A percentile compares a stretch with the other conserved stretches of the same genome.
These are phyloP conservation scores for Cutaneotrichosporon arboriforme DNA, from an alignment of 1,284 basidiomycete genomes.

Conservation along the genomic window DNA sequence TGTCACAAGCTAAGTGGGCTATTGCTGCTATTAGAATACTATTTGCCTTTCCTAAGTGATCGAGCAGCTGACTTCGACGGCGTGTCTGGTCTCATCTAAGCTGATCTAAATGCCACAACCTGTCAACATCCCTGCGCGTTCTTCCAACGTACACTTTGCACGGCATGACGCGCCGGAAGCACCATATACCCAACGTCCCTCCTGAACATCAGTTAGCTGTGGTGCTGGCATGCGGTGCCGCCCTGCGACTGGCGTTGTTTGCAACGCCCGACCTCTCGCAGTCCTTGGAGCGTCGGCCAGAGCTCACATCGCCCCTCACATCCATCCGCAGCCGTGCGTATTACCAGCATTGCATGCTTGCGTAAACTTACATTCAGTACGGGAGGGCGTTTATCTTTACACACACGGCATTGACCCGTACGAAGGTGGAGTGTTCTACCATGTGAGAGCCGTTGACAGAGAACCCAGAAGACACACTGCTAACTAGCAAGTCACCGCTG, in stretches of 20 bases:
- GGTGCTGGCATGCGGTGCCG: slow-evolving; percentile 7
- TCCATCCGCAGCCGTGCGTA: slow-evolving; percentile 54
- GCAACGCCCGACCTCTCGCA: slow-evolving; percentile 24
- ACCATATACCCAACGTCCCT: too few relatives aligned
- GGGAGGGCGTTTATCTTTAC: slow-evolving; percentile 77
- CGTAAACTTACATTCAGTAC: slow-evolving; percentile 54
- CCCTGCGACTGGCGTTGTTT: slow-evolving; percentile 31
- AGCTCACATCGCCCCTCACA: slow-evolving; percentile 75
- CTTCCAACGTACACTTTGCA: too few relatives aligned
- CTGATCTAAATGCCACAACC: too few relatives aligned
- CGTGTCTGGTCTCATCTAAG: too few relatives aligned
- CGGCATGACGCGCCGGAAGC: too few relatives aligned
- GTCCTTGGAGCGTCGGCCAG: slow-evolving; percentile 53
- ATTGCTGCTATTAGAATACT: too few relatives aligned
- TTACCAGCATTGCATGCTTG: too few relatives aligned
- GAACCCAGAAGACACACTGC: not conserved
- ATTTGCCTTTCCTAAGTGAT: too few relatives aligned
- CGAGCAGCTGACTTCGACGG: too few relatives aligned
- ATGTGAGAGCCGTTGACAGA: slow-evolving; percentile 57
- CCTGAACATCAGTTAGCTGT: not conserved
- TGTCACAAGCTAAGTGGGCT: too few relatives aligned
- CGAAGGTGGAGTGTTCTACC: slow-evolving; percentile 72
- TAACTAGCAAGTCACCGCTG: slow-evolving; percentile 63
- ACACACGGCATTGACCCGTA: slow-evolving; percentile 72
- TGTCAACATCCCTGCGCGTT: too few relatives aligned